These are phyloP conservation scores for Boletus patriciae DNA, from an alignment of 768 basidiomycete species.

Conservation along the genomic window DNA sequence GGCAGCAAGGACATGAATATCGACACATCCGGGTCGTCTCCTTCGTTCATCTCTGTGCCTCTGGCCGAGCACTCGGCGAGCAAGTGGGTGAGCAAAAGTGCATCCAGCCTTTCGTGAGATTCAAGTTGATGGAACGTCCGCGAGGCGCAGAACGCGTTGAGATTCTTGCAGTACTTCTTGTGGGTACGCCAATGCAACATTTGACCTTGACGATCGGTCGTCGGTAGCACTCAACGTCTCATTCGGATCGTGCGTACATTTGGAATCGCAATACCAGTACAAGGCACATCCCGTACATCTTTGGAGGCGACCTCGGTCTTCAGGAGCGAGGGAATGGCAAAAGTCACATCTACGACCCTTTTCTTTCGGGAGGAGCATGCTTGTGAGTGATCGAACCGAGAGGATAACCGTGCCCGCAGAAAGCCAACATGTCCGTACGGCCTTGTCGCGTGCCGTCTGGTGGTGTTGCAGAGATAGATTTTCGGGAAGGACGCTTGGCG, in stretches of 20 bases:
- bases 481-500: slow-evolving; percentile 7
- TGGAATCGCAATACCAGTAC: slow-evolving; percentile 70
- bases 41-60: slow-evolving; percentile 3
- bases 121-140: slow-evolving; percentile 48
- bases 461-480: slow-evolving; percentile 41
- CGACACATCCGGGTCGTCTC: slow-evolving; percentile 29
- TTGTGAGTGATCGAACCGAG: slow-evolving; percentile 44
- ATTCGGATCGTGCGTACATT: slow-evolving; percentile 48
- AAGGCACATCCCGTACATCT: slow-evolving; percentile 66
- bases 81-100: slow-evolving; percentile 63
- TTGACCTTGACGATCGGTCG: slow-evolving; percentile 53
- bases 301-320: slow-evolving; percentile 38
- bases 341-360: slow-evolving; percentile 68
- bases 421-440: slow-evolving; percentile 42
- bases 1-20: slow-evolving; percentile 49
- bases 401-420: slow-evolving; percentile 52
- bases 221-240: slow-evolving; percentile 4
- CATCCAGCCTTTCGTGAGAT: slow-evolving; percentile 56
- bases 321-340: slow-evolving; percentile 46
- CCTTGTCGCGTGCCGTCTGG: slow-evolving; percentile 50
- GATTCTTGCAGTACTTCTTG: slow-evolving; percentile 63
- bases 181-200: slow-evolving; percentile 65
- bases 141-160: slow-evolving; percentile 49
- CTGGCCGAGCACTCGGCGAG: slow-evolving; percentile 40
- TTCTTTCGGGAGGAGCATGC: slow-evolving; percentile 51